Evolutionary conservation across 2,329 filamentous ascomycete species (phyloP), one percentile per base, ranked within the genome.

Genomic region (Lecanoromycetidae sp.): DNA sequence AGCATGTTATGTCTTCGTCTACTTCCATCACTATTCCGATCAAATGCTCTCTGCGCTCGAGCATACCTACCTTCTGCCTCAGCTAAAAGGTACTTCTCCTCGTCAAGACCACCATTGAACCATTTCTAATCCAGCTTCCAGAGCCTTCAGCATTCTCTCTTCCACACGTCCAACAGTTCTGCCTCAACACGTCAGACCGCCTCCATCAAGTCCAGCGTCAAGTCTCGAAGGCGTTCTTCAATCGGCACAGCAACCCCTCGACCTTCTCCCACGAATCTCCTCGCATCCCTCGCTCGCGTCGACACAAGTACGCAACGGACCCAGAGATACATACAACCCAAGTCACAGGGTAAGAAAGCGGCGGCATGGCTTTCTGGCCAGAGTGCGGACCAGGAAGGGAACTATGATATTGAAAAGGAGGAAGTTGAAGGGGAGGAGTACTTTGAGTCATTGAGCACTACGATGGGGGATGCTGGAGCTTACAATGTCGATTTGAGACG

Each of bases 281-380:
- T 61, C 67, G 13, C 65, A 66, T 44, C 61, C 67, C 5, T 58
- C 61, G 2, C 61, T 71, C 5, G 63, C 59, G 37, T 67, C 58
- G 22, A 64, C 46, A 33, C 51, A 53, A 44, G 40, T 52, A n/a
- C 53, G 48, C 26, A 51, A 50, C 40, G 51, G 63, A 41, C 70
- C 69, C 23, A 68, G 77, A 53, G 63, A 71, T 48, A 80, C 77
- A 34, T 80, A 70, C 57, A 74, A 75, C 46, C 76, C 76, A 8
- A 77, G 71, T 42, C 73, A 79, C 52, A 58, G 71, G 36, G 73
- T 79, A 34, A 68, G 78, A 59, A 81, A 80, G 64, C 67, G 77
- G 52, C 68, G 77, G 56, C 74, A 77, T 62, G 77, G 77, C 2
- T 80, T 78, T 57, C 58, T 80, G 50, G 64, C 70, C 8, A 61